These are phyloP conservation scores for Pseudevernia furfuracea DNA, from an alignment of 495 filamentous ascomycete genomes.

Conservation along the genomic window DNA sequence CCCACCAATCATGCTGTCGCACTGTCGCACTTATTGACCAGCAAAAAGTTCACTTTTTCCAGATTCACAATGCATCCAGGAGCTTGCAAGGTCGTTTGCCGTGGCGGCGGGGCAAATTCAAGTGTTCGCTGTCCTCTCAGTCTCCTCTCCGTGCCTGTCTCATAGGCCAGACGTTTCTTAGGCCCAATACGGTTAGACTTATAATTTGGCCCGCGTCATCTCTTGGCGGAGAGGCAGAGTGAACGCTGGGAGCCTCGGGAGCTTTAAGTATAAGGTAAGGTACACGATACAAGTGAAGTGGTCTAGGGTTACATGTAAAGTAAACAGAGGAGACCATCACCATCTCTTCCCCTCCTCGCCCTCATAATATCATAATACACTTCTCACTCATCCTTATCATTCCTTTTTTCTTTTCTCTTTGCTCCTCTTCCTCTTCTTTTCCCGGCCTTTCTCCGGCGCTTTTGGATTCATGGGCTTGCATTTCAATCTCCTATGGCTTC, in stretches of 20 bases:
- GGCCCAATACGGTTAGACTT: background rate
- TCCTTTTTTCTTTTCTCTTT: background rate
- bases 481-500: background rate
- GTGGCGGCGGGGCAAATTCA: background rate
- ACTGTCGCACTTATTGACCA: background rate
- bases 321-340: background rate
- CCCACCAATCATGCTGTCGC: background rate
- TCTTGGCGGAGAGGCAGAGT: background rate
- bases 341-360: background rate
- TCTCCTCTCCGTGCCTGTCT: background rate
- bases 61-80: background rate
- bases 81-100: background rate
- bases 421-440: no score
- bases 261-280: no score
- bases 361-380: no score
- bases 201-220: background rate
- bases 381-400: background rate
- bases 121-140: background rate
- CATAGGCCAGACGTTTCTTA: slow-evolving; percentile 3
- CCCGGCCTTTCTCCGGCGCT: background rate
- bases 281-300: no score
- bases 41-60: background rate
- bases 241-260: no score
- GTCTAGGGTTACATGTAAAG: background rate
- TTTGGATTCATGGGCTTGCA: background rate